Percentiles rank a stretch among this genome's conserved stretches.
Evolutionary conservation across 805 yeast genomes (phyloP).

Genomic region (Lachancea sp.): DNA sequence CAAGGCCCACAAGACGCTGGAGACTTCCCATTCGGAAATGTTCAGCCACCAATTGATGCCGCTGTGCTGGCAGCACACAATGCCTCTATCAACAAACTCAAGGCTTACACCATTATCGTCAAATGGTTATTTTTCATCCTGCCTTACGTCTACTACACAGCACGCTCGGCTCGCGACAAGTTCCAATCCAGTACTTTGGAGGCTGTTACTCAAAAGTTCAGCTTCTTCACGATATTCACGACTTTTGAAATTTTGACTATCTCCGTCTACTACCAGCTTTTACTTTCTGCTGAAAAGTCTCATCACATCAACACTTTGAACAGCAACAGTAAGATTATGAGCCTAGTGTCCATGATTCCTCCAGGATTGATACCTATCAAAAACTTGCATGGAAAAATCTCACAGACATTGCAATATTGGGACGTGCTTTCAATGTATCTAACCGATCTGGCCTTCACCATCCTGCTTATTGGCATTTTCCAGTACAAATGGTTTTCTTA

Average conservation of each 20-base stretch:
- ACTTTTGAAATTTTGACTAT: constrained; percentile 31
- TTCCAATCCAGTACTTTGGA: constrained; percentile 1
- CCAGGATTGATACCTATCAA: constrained; percentile 30
- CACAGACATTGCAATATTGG: constrained; percentile 26
- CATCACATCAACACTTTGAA: constrained; percentile 24
- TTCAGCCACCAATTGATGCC: constrained; percentile 4
- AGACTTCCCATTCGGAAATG: constrained; percentile 6
- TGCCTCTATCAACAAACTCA: constrained; percentile 24
- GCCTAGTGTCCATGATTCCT: constrained; percentile 29
- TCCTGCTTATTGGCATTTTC: constrained; percentile 27
- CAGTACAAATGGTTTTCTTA: constrained; percentile 12
- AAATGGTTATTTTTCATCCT: constrained; percentile 29
- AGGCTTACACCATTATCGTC: constrained; percentile 25
- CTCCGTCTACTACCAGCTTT: constrained; percentile 28
- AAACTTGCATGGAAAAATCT: constrained; percentile 24
- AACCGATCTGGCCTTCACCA: constrained; percentile 30
- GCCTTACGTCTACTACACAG: constrained; percentile 28
- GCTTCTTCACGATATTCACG: constrained; percentile 31
- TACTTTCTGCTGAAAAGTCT: constrained; percentile 22
- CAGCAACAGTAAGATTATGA: constrained; percentile 26
- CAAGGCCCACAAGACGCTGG: constrained; percentile 2
- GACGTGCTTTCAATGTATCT: constrained; percentile 31
- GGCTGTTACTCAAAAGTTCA: constrained; percentile 19
- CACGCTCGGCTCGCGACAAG: constrained; percentile 6
- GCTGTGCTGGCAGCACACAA: constrained; percentile 27